Conservation (phyloP, 2,329 filamentous ascomycete species). For the Colletotrichum orchidophilum region DNA sequence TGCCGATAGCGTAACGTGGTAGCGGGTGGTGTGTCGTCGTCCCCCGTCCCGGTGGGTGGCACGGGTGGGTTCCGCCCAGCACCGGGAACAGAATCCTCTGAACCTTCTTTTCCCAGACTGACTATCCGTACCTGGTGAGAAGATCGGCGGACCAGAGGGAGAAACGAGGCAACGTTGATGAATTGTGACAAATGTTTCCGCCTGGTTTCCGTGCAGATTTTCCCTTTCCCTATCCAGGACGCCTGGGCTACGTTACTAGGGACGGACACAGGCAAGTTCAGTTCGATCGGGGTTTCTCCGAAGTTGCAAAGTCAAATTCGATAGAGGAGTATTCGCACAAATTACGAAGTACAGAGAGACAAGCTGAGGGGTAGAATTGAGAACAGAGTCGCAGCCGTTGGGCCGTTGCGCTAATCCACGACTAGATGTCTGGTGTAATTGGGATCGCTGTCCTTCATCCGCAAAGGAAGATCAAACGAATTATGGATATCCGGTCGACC, state of each 20-base stretch:
- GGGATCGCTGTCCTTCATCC: constrained; percentile 21
- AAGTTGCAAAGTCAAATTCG: background rate
- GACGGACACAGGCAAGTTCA: background rate
- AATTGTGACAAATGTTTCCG: background rate
- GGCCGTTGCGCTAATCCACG: background rate
- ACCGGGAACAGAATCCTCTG: background rate
- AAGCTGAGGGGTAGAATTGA: background rate
- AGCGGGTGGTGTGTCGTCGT: background rate
- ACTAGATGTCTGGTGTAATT: constrained; percentile 5
- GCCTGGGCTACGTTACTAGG: background rate
- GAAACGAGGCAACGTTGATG: constrained; percentile 2
- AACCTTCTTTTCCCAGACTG: background rate
- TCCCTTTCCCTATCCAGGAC: background rate
- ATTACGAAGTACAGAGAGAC: background rate
- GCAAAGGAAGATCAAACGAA: background rate
- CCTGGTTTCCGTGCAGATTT: background rate
- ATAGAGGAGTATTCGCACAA: background rate
- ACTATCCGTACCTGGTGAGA: background rate
- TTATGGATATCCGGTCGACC: background rate
- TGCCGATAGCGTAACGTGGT: constrained; percentile 9
- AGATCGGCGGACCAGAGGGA: constrained; percentile 1
- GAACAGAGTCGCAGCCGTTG: background rate
- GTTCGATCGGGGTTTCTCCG: background rate
- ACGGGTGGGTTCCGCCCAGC: constrained; percentile 19
- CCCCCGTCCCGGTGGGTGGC: constrained; percentile 10